phyloP scores from a whole-genome alignment of 257 asterid species.

The Nicotiana tabacum region DNA sequence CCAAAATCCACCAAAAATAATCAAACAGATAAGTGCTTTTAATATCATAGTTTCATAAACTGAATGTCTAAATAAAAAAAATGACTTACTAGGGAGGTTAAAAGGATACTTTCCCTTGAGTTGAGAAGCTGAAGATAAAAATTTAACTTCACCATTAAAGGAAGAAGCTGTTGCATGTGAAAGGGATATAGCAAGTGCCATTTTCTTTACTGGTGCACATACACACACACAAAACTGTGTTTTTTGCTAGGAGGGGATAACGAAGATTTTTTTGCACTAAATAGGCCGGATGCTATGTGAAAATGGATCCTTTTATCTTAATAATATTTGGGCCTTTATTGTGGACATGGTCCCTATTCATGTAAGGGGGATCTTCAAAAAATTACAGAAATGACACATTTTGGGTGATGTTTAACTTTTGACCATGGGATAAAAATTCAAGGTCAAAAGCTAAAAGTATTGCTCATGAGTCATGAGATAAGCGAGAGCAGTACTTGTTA shows the following conservation, averaged over 20 bases:
- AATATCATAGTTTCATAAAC: neutral
- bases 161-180: slow-evolving; percentile 26
- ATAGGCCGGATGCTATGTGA: slow-evolving; percentile 11
- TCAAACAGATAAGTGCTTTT: neutral
- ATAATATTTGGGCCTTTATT: neutral
- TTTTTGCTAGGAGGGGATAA: neutral
- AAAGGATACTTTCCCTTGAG: slow-evolving; percentile 30
- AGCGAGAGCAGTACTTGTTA: no score
- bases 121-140: slow-evolving; percentile 25
- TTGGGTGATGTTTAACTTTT: no score
- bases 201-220: slow-evolving; percentile 1
- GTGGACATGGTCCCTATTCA: no score
- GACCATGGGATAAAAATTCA: no score
- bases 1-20: neutral
- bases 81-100: slow-evolving; percentile 29
- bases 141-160: slow-evolving; percentile 32
- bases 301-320: neutral
- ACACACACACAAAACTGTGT: neutral
- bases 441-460: no score
- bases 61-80: neutral
- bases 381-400: no score
- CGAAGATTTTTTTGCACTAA: neutral
- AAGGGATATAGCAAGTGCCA: slow-evolving; percentile 39
- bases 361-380: no score
- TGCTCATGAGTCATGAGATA: no score